phyloP scores from a whole-genome alignment of 139 green algal genomes.

The Tetraselmis striata region DNA sequence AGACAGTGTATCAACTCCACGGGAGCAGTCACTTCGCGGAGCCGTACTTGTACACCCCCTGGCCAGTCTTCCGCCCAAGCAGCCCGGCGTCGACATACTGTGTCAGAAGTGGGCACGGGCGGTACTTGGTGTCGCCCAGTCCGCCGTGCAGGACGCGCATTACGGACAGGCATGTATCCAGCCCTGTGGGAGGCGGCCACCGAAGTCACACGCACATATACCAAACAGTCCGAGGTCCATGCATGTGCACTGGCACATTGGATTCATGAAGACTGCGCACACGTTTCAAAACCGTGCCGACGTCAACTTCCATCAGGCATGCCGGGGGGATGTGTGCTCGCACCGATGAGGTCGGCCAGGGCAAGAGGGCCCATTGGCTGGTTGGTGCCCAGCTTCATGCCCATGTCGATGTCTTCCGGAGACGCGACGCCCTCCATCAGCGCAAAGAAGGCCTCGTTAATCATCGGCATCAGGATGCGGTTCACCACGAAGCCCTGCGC shows the following conservation, averaged over 20 bases:
- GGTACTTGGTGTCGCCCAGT: conserved; percentile 87
- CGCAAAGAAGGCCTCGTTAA: conserved; percentile 88
- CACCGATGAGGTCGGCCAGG: conserved; percentile 62
- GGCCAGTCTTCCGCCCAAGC: conserved; percentile 68
- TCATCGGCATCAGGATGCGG: conserved; percentile 89
- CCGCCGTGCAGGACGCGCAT: conserved; percentile 80
- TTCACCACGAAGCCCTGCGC: conserved; percentile 90
- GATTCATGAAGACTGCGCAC: neutral
- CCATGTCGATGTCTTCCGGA: conserved; percentile 81
- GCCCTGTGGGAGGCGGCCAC: conserved; percentile 25
- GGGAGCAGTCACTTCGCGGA: no score
- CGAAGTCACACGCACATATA: no score
- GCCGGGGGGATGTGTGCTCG: no score
- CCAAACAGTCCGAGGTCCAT: no score
- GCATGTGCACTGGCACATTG: no score
- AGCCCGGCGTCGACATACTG: conserved; percentile 87
- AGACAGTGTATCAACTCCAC: no score
- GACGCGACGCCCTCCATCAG: conserved; percentile 73
- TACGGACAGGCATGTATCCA: conserved; percentile 90
- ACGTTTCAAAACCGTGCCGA: no score
- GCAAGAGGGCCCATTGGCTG: conserved; percentile 69
- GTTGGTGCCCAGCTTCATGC: conserved; percentile 80
- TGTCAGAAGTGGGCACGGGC: conserved; percentile 74
- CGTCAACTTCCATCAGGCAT: no score
- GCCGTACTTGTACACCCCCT: conserved; percentile 53